phyloP scores from a whole-genome alignment of 208 protist species.

The Wallacemonas sp. region DNA sequence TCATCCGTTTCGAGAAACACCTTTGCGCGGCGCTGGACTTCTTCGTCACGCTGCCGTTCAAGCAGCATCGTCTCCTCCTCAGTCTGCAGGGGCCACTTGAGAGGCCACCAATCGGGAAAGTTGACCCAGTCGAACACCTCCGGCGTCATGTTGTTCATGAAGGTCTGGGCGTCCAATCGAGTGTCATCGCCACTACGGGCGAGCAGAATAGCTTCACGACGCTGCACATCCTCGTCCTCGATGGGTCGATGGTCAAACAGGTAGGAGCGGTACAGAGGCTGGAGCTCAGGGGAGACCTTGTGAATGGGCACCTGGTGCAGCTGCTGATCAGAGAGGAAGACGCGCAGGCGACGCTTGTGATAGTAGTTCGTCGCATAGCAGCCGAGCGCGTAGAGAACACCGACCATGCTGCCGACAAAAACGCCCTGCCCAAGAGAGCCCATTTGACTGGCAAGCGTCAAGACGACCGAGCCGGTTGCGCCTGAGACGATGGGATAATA shows the following conservation, averaged over 20 bases:
- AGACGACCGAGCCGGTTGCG: conserved; percentile 36
- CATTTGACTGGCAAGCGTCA: conserved; percentile 71
- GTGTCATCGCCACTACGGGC: conserved; percentile 48
- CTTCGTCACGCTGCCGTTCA: conserved; percentile 75
- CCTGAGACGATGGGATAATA: conserved; percentile 79
- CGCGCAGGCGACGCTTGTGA: conserved; percentile 53
- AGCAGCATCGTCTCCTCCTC: conserved; percentile 78
- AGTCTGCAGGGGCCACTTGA: conserved; percentile 75
- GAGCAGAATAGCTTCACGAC: conserved; percentile 52
- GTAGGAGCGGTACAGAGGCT: conserved; percentile 83
- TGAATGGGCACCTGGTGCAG: conserved; percentile 76
- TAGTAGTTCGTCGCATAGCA: conserved; percentile 83
- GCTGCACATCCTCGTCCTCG: conserved; percentile 56
- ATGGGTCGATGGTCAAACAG: conserved; percentile 82
- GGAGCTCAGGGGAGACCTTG: conserved; percentile 81
- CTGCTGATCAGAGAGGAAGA: conserved; percentile 80
- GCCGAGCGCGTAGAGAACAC: conserved; percentile 65
- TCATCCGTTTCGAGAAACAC: conserved; percentile 78
- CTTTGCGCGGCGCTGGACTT: conserved; percentile 68
- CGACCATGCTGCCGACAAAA: conserved; percentile 69
- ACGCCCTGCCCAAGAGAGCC: conserved; percentile 64
- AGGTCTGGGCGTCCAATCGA: conserved; percentile 71
- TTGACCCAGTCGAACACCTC: conserved; percentile 87
- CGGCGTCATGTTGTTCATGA: conserved; percentile 85
- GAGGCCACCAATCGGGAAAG: conserved; percentile 90